A percentile compares a stretch with the other conserved stretches of the same genome.
These are phyloP conservation scores for Phytophthora aleatoria DNA, from an alignment of 352 stramenopile genomes.

Conservation along the genomic window DNA sequence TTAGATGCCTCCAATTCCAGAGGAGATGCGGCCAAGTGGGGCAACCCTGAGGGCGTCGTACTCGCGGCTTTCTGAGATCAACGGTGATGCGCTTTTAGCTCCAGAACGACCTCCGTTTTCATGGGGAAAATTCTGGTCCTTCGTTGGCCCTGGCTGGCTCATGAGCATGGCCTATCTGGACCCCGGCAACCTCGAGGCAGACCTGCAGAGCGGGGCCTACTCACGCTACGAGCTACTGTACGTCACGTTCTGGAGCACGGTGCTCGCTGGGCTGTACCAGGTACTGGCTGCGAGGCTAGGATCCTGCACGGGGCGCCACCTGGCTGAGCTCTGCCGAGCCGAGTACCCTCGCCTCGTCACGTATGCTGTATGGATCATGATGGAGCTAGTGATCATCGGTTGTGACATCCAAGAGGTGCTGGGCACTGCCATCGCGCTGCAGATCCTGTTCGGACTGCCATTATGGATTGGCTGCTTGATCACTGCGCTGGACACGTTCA, in stretches of 20 bases:
- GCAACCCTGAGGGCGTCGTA: slow-evolving; percentile 28
- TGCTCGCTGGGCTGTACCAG: slow-evolving; percentile 88
- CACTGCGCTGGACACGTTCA: slow-evolving; percentile 83
- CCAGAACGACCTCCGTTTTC: slow-evolving; percentile 45
- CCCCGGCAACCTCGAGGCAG: slow-evolving; percentile 92
- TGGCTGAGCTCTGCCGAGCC: slow-evolving; percentile 73
- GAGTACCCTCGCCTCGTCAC: slow-evolving; percentile 66
- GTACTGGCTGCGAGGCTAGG: slow-evolving; percentile 87
- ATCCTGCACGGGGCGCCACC: slow-evolving; percentile 81
- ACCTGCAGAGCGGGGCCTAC: slow-evolving; percentile 91
- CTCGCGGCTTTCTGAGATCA: slow-evolving; percentile 23
- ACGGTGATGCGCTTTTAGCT: slow-evolving; percentile 8
- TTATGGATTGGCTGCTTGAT: slow-evolving; percentile 82
- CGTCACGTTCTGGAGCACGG: slow-evolving; percentile 82
- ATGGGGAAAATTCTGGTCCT: slow-evolving; percentile 64
- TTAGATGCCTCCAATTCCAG: slow-evolving; percentile 13
- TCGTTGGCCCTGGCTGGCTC: slow-evolving; percentile 45
- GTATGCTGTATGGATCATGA: slow-evolving; percentile 80
- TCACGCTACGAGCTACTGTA: slow-evolving; percentile 87
- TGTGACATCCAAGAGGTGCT: slow-evolving; percentile 87
- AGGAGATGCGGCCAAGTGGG: slow-evolving; percentile 20
- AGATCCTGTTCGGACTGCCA: slow-evolving; percentile 73
- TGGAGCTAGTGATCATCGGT: slow-evolving; percentile 88
- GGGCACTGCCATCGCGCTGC: slow-evolving; percentile 78
- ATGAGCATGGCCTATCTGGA: slow-evolving; percentile 82